Evolutionary conservation across 257 asterid species (phyloP), one percentile per base, ranked within the genome.

Genomic region (Penstemon davidsonii): DNA sequence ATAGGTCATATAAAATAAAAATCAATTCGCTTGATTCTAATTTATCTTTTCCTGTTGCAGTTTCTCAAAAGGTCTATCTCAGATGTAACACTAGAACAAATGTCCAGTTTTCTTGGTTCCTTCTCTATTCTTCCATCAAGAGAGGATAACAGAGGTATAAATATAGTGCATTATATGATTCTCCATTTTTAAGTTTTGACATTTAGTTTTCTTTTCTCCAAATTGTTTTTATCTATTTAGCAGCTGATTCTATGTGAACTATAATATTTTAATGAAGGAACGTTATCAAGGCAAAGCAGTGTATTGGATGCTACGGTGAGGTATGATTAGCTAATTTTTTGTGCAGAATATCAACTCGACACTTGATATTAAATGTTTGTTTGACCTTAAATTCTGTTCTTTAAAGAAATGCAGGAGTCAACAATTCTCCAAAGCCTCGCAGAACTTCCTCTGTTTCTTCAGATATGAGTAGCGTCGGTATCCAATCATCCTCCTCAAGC

Each of bases 381-480:
- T 45, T 69, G 44, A 71, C 64, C 47, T 39, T 71, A 6, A 62
- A 11, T 64, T 46, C 41, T 76, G 66, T 36, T 60, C 60, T 54
- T 66, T 67, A 36, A 39, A 88, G 97, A 87, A 74, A 73, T 69
- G 51, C 78, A 72, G 91, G 79, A 54, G 82, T 51, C 64, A 72
- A 72, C 78, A 78, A 70, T 70, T 72, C 86, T 70, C 63, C 49
- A 54, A 88, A 79, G 88, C 96, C 78, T 76, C 80, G 85, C 49
- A 88, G 96, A 85, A 90, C 73, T 36, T 75, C 87, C 64, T 92
- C 97, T 7, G 86, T 84, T 74, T 84, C 96, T 66, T 90, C 99
- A 55, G 99, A 90, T 72, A 84, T 87, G 80, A 90, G 96, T 78
- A 81, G 90, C 84, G 82, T 84, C 76, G 84, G 87, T 79, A 76